These are phyloP conservation scores for Moesziomyces sp. DNA, from an alignment of 1,284 basidiomycete genomes.

Conservation along the genomic window DNA sequence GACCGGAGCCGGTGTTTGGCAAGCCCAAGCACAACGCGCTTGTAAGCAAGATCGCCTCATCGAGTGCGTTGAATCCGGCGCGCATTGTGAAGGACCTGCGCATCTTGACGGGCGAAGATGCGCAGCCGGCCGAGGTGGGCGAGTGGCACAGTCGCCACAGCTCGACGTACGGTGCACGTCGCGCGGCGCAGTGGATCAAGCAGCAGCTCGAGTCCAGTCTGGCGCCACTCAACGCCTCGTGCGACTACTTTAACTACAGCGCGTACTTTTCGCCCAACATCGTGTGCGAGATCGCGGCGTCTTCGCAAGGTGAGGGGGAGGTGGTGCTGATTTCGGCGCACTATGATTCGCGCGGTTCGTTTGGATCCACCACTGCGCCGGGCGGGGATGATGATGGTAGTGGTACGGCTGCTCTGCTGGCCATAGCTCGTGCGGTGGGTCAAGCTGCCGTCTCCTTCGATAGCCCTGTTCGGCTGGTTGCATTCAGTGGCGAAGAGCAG, in stretches of 20 bases:
- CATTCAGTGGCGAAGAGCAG: conserved; percentile 68
- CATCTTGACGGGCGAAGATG: conserved; percentile 46
- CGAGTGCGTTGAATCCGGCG: conserved; percentile 11
- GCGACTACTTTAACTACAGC: conserved; percentile 36
- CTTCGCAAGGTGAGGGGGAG: conserved; percentile 20
- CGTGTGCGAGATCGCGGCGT: conserved; percentile 38
- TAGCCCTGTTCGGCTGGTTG: conserved; percentile 60
- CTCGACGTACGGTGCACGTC: conserved; percentile 41
- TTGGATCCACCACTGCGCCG: conserved; percentile 58
- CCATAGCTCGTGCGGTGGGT: conserved; percentile 56
- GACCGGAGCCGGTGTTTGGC: conserved; percentile 25
- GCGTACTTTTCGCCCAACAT: conserved; percentile 50
- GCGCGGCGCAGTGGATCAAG: conserved; percentile 48
- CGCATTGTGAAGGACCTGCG: conserved; percentile 34
- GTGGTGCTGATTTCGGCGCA: conserved; percentile 64
- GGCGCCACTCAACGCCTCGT: conserved; percentile 19
- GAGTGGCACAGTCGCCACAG: conserved; percentile 47
- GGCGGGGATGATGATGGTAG: conserved; percentile 62
- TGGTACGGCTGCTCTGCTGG: conserved; percentile 58
- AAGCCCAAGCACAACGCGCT: conserved; percentile 35
- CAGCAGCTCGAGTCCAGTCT: conserved; percentile 25
- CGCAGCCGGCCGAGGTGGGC: conserved; percentile 12
- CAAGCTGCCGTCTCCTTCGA: conserved; percentile 24
- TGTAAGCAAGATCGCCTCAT: conserved; percentile 30
- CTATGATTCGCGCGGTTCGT: conserved; percentile 61